Base-by-base conservation (phyloP, 208 protist species). In the Acanthamoeba castellanii region DNA sequence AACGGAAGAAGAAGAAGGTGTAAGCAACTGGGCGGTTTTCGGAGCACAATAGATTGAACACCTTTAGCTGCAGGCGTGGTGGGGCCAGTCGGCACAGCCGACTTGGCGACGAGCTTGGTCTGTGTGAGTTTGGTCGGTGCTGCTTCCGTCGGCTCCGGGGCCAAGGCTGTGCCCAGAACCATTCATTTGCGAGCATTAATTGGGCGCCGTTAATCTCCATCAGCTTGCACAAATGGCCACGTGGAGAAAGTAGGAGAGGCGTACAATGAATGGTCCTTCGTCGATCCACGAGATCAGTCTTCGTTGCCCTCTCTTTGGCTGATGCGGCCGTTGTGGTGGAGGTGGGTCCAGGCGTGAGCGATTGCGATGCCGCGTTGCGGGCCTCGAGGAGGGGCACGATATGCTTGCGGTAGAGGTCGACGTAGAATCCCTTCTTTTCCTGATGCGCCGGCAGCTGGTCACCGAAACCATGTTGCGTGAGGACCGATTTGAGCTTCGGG, bases 401-500 rank as follows among this genome's bases (percentile, higher is more conserved):
- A n/a, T 45, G 20, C 32, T 66, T 34, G 57, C 57, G 47, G 30
- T 89, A 89, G 47, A 89, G n/a, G 6, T 89, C 50, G 32, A 89
- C 82, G 30, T 89, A 89, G 82, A 89, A 30, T 20, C 30, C 82
- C 82, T 89, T 89, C 45, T 52, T 89, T 4, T 52, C 82, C 13
- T 20, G 27, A 22, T 37, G 47, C 25, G 82, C 30, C 7, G 82
- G 82, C 25, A 89, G 30, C 14, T 61, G 82, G 18, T 89, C 82
- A 27, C 82, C 82, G 30, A 89, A 89, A 3, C 82, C 82, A 2
- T 89, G 25, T 34, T 68, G 82, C 5, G 42, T 32, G 25, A 89
- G 25, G 30, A 89, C 59, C n/a, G 82, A 89, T 89, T 89, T 89
- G 25, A 89, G 82, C 45, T 89, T 89, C 42, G 47, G 7, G 57